phyloP scores from a whole-genome alignment of 805 yeast species.

The Yarrowia sp. region DNA sequence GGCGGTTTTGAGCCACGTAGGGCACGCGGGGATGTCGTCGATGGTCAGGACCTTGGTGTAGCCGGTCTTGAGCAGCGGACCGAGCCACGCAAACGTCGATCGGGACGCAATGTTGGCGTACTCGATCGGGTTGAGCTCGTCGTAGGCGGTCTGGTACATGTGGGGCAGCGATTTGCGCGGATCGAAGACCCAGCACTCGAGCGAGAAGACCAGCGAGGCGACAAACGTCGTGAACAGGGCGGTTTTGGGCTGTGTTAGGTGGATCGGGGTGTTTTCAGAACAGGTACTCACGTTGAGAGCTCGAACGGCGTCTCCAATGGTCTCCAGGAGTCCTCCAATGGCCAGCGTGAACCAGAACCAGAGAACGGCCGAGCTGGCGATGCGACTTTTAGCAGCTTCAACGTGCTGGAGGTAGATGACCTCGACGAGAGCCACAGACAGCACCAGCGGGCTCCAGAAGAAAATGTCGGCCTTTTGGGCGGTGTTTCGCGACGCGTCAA shows the following conservation, averaged over 20 bases:
- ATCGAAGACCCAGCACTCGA: slow-evolving; percentile 9
- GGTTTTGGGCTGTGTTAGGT: not conserved
- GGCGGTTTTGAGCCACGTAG: slow-evolving; percentile 40
- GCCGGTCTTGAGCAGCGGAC: slow-evolving; percentile 55
- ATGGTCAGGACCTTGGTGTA: slow-evolving; percentile 46
- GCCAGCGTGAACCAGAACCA: slow-evolving; percentile 23
- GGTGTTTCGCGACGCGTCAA: slow-evolving; percentile 27
- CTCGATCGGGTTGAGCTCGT: slow-evolving; percentile 34
- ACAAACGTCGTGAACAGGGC: not conserved
- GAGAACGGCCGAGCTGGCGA: not conserved
- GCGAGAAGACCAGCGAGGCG: slow-evolving; percentile 24
- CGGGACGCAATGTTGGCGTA: slow-evolving; percentile 51
- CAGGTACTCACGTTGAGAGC: not conserved
- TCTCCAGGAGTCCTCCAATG: slow-evolving; percentile 19
- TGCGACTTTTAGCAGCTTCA: slow-evolving; percentile 12
- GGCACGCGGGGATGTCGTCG: slow-evolving; percentile 38
- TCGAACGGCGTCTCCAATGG: not conserved
- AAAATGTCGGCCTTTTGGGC: slow-evolving; percentile 20
- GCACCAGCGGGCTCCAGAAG: slow-evolving; percentile 29
- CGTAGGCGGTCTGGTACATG: not conserved
- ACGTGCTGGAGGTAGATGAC: not conserved
- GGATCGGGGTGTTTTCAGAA: too few relatives aligned
- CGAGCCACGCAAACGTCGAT: slow-evolving; percentile 60
- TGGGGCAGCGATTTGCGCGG: slow-evolving; percentile 11
- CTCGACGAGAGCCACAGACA: not conserved